Evolutionary conservation across 305 asterid species (phyloP), one percentile per base, ranked within the genome.

Genomic region (Withania somnifera): DNA sequence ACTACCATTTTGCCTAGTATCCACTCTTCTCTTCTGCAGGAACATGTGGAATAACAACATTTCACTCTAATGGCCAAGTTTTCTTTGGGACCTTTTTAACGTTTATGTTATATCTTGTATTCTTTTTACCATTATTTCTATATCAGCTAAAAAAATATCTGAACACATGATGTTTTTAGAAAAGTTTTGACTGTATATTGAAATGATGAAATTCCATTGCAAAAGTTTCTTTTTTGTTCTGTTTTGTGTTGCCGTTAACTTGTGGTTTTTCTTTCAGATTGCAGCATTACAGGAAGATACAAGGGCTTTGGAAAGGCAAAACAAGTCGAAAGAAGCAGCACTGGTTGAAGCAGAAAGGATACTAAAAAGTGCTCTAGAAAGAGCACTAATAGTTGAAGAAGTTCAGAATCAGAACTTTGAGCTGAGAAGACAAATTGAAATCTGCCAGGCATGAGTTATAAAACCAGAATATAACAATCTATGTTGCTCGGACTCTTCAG

Each of bases 311-410:
- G 97, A 94, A 80, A 91, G 97, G 69, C 95, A 87, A 34, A 92
- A 89, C 51, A 96, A 91, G 81, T 92, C 94, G 9, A 96, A 96
- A 88, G 99, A 93, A 88, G 89, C 97, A 63, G 98, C 99, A 10
- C 80, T 93, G 83, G 84, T 96, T 52, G 98, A 96, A 86, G 97
- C 99, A 3, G 98, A 94, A 86, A 83, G 89, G 88, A 93, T 92
- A 87, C 28, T 95, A 86, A 92, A 84, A 87, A 96, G 97, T 85
- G 98, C 98, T 26, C 83, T 96, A 5, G 99, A 93, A 86, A 90
- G 97, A 87, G 98, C 94, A 30, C 77, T 93, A 14, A 89, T 92
- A 22, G 98, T 96, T 1, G 98, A 96, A 85, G 97, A 94, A 79
- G 91, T 96, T 83, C 98, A 96, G 69, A 96, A 93, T 82, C 94